Evolutionary conservation across 129 eudicot genomes (phyloP).

Genomic region (Heracleum sosnowskyi): DNA sequence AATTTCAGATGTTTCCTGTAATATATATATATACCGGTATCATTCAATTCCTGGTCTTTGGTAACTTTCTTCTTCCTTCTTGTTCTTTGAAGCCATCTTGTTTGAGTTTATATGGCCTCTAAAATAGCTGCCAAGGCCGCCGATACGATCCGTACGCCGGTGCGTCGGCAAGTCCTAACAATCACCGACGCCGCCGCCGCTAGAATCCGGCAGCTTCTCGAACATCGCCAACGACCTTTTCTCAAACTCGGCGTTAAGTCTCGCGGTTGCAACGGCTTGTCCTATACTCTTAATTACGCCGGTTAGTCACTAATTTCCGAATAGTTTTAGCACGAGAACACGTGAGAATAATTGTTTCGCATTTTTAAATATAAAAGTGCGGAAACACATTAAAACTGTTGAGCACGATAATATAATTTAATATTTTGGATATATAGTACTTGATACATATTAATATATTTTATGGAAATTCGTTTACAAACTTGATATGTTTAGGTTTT

Average conservation of each 20-base stretch:
- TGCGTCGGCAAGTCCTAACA: slow-evolving; percentile 53
- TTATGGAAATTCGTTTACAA: background rate
- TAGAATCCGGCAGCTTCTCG: slow-evolving; percentile 67
- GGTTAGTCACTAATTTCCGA: slow-evolving; percentile 25
- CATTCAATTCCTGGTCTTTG: too few species aligned
- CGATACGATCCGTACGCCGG: slow-evolving; percentile 22
- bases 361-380: background rate
- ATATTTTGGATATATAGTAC: too few species aligned
- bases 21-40: too few species aligned
- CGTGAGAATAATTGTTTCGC: background rate
- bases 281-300: slow-evolving; percentile 96
- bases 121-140: slow-evolving; percentile 27
- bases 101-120: slow-evolving; percentile 14
- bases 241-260: slow-evolving; percentile 97
- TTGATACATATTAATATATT: too few species aligned
- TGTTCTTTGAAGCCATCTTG: too few species aligned
- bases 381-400: too few species aligned
- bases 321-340: background rate
- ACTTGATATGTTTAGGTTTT: background rate
- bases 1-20: too few species aligned
- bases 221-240: slow-evolving; percentile 73
- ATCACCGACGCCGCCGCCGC: slow-evolving; percentile 76
- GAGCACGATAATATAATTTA: too few species aligned
- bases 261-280: slow-evolving; percentile 98
- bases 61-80: too few species aligned